A percentile compares a stretch with the other conserved stretches of the same genome.
Conservation (phyloP, 805 yeast genomes). For the Schizosaccharomyces japonicus region DNA sequence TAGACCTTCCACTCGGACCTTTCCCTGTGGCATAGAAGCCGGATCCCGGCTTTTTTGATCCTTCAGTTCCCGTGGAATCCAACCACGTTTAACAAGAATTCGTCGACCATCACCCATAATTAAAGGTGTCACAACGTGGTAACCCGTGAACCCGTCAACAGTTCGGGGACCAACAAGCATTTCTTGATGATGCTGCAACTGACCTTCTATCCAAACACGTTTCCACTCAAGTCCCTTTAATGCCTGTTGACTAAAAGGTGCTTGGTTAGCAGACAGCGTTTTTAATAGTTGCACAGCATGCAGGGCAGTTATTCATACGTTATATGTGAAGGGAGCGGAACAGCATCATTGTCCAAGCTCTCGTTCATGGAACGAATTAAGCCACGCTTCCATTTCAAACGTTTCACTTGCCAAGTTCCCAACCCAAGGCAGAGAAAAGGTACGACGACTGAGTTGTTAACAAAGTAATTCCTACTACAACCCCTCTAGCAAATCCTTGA, state of each 20-base stretch:
- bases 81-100: conserved; percentile 70
- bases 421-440: conserved; percentile 66
- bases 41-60: conserved; percentile 37
- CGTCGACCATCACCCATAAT: conserved; percentile 56
- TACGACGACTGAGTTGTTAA: conserved; percentile 23
- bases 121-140: conserved; percentile 59
- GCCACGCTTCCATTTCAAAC: conserved; percentile 71
- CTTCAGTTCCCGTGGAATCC: conserved; percentile 53
- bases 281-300: not conserved
- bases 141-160: conserved; percentile 51
- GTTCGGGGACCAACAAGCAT: conserved; percentile 80
- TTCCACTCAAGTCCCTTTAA: conserved; percentile 61
- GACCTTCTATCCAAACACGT: conserved; percentile 51
- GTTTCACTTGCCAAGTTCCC: conserved; percentile 79
- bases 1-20: conserved; percentile 47
- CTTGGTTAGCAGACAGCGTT: not conserved
- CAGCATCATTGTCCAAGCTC: conserved; percentile 45
- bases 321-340: conserved; percentile 34
- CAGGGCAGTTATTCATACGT: conserved; percentile 6
- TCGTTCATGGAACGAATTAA: conserved; percentile 67
- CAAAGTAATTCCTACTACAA: too few species aligned
- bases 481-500: too few species aligned
- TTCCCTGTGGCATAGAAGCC: conserved; percentile 31
- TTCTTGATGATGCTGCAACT: conserved; percentile 63
- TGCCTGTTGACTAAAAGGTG: conserved; percentile 27